Evolutionary conservation across 2,329 filamentous ascomycete species (phyloP).

Genomic region (Dactylellina haptotyla): DNA sequence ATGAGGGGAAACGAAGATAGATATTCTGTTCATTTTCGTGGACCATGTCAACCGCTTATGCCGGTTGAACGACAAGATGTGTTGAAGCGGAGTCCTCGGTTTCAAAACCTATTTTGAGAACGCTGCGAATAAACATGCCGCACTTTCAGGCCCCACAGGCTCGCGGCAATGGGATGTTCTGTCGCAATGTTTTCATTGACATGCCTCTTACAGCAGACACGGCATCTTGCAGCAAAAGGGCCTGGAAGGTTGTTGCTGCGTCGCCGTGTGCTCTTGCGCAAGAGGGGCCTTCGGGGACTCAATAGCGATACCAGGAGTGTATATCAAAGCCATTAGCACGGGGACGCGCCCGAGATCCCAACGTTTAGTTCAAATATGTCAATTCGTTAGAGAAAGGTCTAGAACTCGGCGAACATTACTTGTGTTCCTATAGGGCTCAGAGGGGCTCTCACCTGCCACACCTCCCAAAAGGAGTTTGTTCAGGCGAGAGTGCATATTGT

Average conservation of each 20-base stretch:
- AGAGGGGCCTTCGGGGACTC: conserved; percentile 2
- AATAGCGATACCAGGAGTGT: neutral
- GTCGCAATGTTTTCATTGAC: neutral
- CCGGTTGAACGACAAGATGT: conserved; percentile 15
- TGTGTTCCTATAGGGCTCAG: neutral
- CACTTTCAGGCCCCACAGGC: neutral
- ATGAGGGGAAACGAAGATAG: neutral
- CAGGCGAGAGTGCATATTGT: conserved; percentile 45
- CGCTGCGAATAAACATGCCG: conserved; percentile 15
- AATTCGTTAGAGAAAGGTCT: conserved; percentile 26
- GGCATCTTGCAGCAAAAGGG: conserved; percentile 35
- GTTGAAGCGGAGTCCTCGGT: neutral
- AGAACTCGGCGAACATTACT: conserved; percentile 46
- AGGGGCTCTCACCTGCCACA: conserved; percentile 40
- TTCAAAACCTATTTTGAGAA: neutral
- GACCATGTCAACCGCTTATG: conserved; percentile 30
- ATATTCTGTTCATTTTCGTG: conserved; percentile 23
- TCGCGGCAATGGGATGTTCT: neutral
- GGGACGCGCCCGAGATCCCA: neutral
- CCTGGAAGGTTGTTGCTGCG: neutral
- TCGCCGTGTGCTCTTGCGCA: conserved; percentile 18
- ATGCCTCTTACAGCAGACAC: conserved; percentile 20
- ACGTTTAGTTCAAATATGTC: conserved; percentile 16
- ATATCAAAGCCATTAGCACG: neutral
- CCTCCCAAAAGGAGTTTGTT: conserved; percentile 26